Evolutionary conservation across 768 basidiomycete species (phyloP), one percentile per base, ranked within the genome.

Genomic region (Cystobasidiopsis lactophilus): DNA sequence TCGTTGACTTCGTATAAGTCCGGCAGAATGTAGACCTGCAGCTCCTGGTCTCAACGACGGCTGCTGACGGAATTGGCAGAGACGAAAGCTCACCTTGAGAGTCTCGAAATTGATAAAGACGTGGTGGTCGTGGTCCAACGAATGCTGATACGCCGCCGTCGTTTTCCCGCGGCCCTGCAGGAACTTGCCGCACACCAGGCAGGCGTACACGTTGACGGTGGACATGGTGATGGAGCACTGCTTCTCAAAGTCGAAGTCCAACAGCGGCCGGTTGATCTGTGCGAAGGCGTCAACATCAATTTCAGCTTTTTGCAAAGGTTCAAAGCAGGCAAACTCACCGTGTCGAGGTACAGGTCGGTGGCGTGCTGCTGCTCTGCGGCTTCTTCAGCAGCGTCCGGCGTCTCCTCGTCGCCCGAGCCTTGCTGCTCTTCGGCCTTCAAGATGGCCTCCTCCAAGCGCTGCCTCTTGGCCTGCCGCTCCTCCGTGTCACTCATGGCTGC

Each of bases 241-340:
- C 72, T 91, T 88, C 70, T 98, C 93, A 62, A 98, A 98, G 69
- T 98, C 93, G 69, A 98, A 98, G 68, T 98, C 93, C 53, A 98
- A 76, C 41, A 77, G 73, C 44, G 75, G 76, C 56, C 93, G 76
- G 66, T 93, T 55, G 40, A 55, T 45, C 54, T 55, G 51, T 19
- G 14, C 39, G 24, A 29, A 19, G 26, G n/a, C n/a, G n/a, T n/a
- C n/a, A n/a, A n/a, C n/a, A n/a, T n/a, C n/a, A n/a, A 14, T 5
- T 39, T 39, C 38, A 39, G 38, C 38, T 39, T 13, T 27, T 43
- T 9, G 7, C 13, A 53, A 29, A 3, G 35, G 14, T 24, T 18
- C 16, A 29, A 19, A 11, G 9, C 2, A 33, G 3, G 27, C 21
- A 21, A 23, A 54, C 59, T 29, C 21, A 60, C 60, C 19, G 62